Evolutionary conservation across 192 early-diverging fungal species (phyloP).

Genomic region (Gamsiella multidivaricata): DNA sequence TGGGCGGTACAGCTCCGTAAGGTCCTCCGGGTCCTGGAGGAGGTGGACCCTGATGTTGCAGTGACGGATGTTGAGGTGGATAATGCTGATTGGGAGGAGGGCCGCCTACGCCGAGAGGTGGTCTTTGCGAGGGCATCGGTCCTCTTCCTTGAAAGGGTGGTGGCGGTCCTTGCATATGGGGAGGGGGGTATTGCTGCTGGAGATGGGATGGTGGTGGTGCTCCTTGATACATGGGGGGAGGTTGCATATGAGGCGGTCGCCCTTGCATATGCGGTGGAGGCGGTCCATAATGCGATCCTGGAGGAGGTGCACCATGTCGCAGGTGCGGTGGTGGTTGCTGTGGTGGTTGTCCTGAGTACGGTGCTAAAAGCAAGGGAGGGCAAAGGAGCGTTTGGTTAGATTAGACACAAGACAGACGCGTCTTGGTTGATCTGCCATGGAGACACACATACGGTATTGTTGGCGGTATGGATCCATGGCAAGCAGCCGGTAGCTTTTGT

Average conservation of each 20-base stretch:
- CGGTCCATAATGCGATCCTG: slow-evolving; percentile 24
- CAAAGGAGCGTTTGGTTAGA: background rate
- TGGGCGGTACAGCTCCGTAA: background rate
- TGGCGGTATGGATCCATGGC: slow-evolving; percentile 47
- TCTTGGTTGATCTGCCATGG: background rate
- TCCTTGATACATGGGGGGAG: slow-evolving; percentile 19
- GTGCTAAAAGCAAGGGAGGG: too few relatives aligned
- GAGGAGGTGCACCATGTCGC: slow-evolving; percentile 26
- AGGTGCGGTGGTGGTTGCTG: slow-evolving; percentile 30
- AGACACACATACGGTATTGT: slow-evolving; percentile 38
- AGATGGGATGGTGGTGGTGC: slow-evolving; percentile 28
- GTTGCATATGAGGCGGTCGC: slow-evolving; percentile 4
- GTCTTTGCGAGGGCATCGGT: slow-evolving; percentile 1
- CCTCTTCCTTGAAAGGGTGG: background rate
- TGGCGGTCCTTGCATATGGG: slow-evolving; percentile 5
- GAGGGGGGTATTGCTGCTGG: slow-evolving; percentile 25
- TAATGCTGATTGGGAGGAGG: slow-evolving; percentile 8
- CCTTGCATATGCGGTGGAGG: slow-evolving; percentile 40
- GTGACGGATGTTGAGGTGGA: slow-evolving; percentile 2
- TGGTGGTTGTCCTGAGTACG: slow-evolving; percentile 26
- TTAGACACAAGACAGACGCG: background rate
- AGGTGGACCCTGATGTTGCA: slow-evolving; percentile 10
- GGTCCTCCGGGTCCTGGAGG: slow-evolving; percentile 25
- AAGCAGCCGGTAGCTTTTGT: too few relatives aligned
- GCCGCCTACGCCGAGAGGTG: slow-evolving; percentile 10